Evolutionary conservation across 192 early-diverging fungal species (phyloP), one percentile per base, ranked within the genome.

Genomic region (Coemansia sp.): DNA sequence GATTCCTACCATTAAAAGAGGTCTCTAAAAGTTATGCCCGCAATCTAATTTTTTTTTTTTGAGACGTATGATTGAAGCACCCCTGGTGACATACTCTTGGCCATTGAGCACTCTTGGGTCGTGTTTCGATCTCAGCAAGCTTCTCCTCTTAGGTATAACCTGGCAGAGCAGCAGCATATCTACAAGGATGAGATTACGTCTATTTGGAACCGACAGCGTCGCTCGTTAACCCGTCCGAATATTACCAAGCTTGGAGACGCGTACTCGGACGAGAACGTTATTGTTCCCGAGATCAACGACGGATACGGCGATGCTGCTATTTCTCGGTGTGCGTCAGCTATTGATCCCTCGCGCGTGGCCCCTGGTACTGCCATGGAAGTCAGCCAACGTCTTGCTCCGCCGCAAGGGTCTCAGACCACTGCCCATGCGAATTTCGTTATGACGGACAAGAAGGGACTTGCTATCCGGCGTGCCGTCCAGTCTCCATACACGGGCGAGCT

Each of bases 91-190:
- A 36, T 36, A 36, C 36, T 36, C 36, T 6, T 24, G 24, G 24
- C 24, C 24, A 24, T 24, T 24, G 24, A 24, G 24, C 24, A 24
- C 24, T 24, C 24, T 24, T 24, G 24, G 24, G 24, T 24, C 24
- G 24, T 24, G 24, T 24, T 24, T 24, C 24, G 24, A 24, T 24
- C 24, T 24, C 24, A 24, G 24, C 24, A 24, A 24, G 24, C 24
- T 24, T 24, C 24, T 24, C 24, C 24, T 24, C 24, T 24, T 24
- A 80, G 90, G 22, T 94, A 93, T 73, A 93, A 91, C 68, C 91
- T 97, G 34, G 92, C 93, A 16, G 97, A 98, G 75, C 95, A 98
- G 79, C 95, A 97, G 79, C 90, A 93, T 69, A 94, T 96, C 7
- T 98, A 98, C 79, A 87, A 87, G 68, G 92, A 95, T 66, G 95